Conservation (phyloP, 2,329 filamentous ascomycete genomes). For the Stagonosporopsis rhizophila region DNA sequence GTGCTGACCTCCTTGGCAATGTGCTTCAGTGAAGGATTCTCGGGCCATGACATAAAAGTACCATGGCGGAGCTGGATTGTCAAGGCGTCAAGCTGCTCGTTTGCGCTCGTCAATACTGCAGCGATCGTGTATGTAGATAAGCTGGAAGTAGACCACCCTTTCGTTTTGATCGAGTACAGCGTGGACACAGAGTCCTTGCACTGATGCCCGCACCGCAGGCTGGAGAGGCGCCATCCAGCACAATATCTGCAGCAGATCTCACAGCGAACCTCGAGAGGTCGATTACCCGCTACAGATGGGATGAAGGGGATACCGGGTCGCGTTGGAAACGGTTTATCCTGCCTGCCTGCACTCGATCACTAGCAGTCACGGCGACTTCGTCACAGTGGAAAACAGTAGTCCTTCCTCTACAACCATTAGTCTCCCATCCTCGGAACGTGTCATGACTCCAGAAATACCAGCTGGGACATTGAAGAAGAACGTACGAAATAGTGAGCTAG, state of each 20-base stretch:
- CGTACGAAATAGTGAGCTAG: too few species aligned
- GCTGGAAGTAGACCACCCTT: too few species aligned
- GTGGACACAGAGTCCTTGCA: not conserved
- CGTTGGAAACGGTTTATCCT: not conserved
- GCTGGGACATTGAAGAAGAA: too few species aligned
- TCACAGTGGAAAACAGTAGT: too few species aligned
- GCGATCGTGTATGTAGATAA: not conserved
- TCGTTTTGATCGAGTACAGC: not conserved
- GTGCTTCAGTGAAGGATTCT: not conserved
- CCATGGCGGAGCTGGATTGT: not conserved
- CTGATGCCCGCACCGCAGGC: not conserved
- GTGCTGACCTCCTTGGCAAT: not conserved
- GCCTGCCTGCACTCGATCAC: not conserved
- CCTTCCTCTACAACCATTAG: not conserved
- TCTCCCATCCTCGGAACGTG: not conserved
- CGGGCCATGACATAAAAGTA: not conserved
- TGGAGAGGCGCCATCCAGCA: not conserved
- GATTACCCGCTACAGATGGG: not conserved
- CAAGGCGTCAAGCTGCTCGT: not conserved
- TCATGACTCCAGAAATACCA: not conserved
- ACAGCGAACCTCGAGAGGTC: not conserved
- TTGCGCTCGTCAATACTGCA: not conserved
- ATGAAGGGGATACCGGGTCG: too few species aligned
- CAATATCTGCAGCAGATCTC: not conserved
- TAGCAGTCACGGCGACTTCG: not conserved